Evolutionary conservation across 768 basidiomycete genomes (phyloP), one percentile per base, ranked within the genome.

Genomic region (Cyathus striatus): DNA sequence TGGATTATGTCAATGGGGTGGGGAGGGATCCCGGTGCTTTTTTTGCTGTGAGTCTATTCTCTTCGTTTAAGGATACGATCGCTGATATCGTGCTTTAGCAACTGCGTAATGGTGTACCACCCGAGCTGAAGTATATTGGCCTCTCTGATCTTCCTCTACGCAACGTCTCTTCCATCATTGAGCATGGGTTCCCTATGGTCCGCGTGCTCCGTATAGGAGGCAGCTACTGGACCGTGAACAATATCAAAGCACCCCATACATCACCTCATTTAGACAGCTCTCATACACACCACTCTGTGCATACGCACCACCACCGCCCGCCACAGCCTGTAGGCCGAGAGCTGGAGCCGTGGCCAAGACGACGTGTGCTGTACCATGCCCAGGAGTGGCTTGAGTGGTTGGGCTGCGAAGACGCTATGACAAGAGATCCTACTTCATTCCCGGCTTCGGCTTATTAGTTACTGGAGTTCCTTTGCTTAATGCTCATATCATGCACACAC

Each of bases 361-460:
- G 73, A 45, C 63, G 78, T 26, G 72, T 66, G 17, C 59, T 64
- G 48, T 78, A 76, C 49, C 74, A 80, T 46, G 66, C 69, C 3
- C 60, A 58, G 14, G 80, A 83, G 51, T 83, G 81, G 81, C 63
- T 86, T 18, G 80, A 83, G 55, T 80, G 79, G 68, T 57, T 75
- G 26, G 80, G 76, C 0, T 84, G 83, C 49, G 75, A 75, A 47
- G 76, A 81, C 47, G 81, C 80, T 22, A 52, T 68, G 48, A 49
- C 56, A n/a, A 50, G 53, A 38, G 55, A 59, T 41, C 47, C 50
- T 13, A 49, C 49, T 18, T 44, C 50, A 2, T 60, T 53, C 43
- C 38, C 49, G 46, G 48, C 41, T n/a, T n/a, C n/a, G n/a, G n/a
- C n/a, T n/a, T n/a, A n/a, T n/a, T n/a, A n/a, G n/a, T n/a, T n/a